Base-by-base conservation (phyloP, 805 yeast species). In the Candida ipomoeae region DNA sequence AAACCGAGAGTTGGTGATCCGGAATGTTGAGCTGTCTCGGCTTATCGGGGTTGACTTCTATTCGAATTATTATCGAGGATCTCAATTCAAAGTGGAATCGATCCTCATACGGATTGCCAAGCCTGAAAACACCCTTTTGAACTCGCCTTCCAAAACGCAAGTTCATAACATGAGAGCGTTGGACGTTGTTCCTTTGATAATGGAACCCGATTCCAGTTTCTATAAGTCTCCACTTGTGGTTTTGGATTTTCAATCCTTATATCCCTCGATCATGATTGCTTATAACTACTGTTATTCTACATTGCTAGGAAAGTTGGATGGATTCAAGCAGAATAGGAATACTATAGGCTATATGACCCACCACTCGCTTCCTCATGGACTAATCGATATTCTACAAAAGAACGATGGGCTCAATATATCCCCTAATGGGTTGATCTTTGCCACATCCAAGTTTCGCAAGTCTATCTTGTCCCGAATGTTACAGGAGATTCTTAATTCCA, bases 251-350 rank as follows among this genome's bases (percentile, higher is more conserved):
- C 96, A 92, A 60, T 89, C 97, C 0, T 74, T 94, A 44, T 94
- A 94, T 62, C 99, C 99, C 0, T 91, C 97, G 52, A 94, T 94
- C 62, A 91, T 94, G 96, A 94, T 95, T 96, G 99, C 99, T 0
- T 98, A 94, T 68, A 94, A 94, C 66, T 72, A 94, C 56, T 92
- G 96, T 61, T 88, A 82, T 58, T 83, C 92, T 0, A 87, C 94
- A 0, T 62, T 86, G 44, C 49, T 87, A 2, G 92, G 94, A 1
- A 71, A 81, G 48, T 62, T 87, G 20, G 73, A 79, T 44, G 83
- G 81, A 7, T 78, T 80, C 55, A 66, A 73, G 26, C 77, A 78
- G 0, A 60, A 60, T 1, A 68, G 67, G 37, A 85, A 82, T 56
- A 65, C 65, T 14, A 62, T 84, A 13, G 94, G 94, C 1, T 79